Conservation (phyloP, 176 grass and related monocot genomes). For the Olyra latifolia region DNA sequence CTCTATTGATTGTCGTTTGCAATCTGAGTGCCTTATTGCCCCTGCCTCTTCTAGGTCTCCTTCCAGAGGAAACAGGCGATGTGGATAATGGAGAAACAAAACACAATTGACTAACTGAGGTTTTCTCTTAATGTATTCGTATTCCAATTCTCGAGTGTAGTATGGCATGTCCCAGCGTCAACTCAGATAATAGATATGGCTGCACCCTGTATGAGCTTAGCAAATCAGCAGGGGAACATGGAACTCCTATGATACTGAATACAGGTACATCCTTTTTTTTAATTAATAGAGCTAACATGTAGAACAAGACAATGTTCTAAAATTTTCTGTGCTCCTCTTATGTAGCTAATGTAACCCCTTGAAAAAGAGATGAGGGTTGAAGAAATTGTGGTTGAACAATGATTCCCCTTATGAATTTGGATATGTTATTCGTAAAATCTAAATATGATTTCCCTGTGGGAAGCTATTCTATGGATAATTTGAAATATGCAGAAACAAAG, state of each 20-base stretch:
- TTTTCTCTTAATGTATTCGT: slow-evolving; percentile 11
- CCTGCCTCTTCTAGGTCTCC: slow-evolving; percentile 83
- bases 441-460: not conserved
- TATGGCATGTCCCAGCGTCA: not conserved
- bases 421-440: not conserved
- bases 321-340: not conserved
- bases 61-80: slow-evolving; percentile 58
- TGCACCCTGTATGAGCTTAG: not conserved
- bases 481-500: slow-evolving; percentile 24
- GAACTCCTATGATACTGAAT: not conserved
- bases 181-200: not conserved
- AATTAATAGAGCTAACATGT: slow-evolving; percentile 7
- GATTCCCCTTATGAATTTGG: slow-evolving; percentile 13
- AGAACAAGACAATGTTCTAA: slow-evolving; percentile 1
- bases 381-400: not conserved
- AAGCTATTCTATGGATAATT: not conserved
- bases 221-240: slow-evolving; percentile 20
- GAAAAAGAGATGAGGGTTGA: not conserved
- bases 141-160: slow-evolving; percentile 1
- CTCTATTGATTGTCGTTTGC: slow-evolving; percentile 75
- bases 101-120: slow-evolving; percentile 26
- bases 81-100: slow-evolving; percentile 44
- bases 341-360: slow-evolving; percentile 19
- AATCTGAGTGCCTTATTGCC: slow-evolving; percentile 92
- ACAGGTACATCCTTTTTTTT: slow-evolving; percentile 28